A percentile compares a stretch with the other conserved stretches of the same genome.
phyloP scores from a whole-genome alignment of 306 rosid genomes.

The Dryas octopetala region DNA sequence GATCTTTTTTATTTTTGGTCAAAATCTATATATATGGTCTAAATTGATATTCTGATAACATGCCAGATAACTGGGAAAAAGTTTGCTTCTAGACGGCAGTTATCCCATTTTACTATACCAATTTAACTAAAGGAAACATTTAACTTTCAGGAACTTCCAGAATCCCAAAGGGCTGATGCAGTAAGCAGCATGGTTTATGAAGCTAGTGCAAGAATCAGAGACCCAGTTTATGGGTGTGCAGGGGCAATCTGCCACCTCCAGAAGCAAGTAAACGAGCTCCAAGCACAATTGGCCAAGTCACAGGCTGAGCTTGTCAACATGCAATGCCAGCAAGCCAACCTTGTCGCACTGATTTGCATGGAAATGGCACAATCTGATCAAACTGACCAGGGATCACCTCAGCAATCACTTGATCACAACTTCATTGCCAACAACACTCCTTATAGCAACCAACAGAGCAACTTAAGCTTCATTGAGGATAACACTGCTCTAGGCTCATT shows the following conservation, averaged over 20 bases:
- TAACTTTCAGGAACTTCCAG: conserved; percentile 77
- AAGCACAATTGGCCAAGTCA: conserved; percentile 85
- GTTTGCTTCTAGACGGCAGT: too few species aligned
- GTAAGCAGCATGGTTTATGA: conserved; percentile 98
- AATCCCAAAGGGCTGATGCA: conserved; percentile 83
- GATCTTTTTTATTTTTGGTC: too few species aligned
- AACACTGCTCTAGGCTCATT: conserved; percentile 38
- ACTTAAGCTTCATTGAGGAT: conserved; percentile 55
- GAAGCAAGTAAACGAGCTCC: conserved; percentile 76
- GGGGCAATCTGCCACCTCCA: conserved; percentile 90
- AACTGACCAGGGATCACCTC: conserved; percentile 41
- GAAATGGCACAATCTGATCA: conserved; percentile 57
- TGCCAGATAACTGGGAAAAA: too few species aligned
- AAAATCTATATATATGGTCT: too few species aligned
- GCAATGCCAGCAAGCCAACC: conserved; percentile 84
- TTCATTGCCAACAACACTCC: conserved; percentile 36
- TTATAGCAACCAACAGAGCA: conserved; percentile 29
- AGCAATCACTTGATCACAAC: conserved; percentile 46
- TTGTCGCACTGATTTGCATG: conserved; percentile 74
- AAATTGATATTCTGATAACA: too few species aligned
- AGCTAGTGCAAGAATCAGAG: conserved; percentile 84
- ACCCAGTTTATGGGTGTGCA: conserved; percentile 85
- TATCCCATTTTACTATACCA: background rate
- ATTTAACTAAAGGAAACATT: too few species aligned
- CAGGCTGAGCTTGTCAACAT: conserved; percentile 78